phyloP scores from a whole-genome alignment of 371 early-diverging fungal genomes.

The Rozella allomycis region DNA sequence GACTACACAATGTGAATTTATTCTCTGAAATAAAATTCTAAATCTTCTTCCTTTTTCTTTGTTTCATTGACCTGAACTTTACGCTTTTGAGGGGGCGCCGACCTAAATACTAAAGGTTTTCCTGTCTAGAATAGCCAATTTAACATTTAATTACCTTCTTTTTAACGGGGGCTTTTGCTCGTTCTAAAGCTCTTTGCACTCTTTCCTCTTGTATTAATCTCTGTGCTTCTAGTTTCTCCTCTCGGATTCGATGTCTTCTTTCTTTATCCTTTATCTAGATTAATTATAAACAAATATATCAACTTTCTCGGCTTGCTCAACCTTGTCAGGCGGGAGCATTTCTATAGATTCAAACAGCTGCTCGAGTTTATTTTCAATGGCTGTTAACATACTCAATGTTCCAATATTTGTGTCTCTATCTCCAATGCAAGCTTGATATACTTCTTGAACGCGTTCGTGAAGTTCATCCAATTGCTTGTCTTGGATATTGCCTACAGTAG shows the following conservation, averaged over 20 bases:
- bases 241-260: conserved; percentile 17
- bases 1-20: conserved; percentile 46
- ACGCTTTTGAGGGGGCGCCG: conserved; percentile 21
- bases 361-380: conserved; percentile 24
- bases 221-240: conserved; percentile 20
- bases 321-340: conserved; percentile 24
- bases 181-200: conserved; percentile 18
- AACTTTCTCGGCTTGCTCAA: conserved; percentile 31
- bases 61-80: conserved; percentile 16
- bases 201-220: conserved; percentile 17
- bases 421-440: conserved; percentile 20
- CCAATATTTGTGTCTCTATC: conserved; percentile 19
- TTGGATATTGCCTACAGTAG: conserved; percentile 11
- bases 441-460: conserved; percentile 20
- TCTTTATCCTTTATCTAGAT: conserved; percentile 24
- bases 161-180: conserved; percentile 26
- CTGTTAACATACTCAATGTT: conserved; percentile 26
- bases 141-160: not conserved
- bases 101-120: conserved; percentile 23
- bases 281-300: too few species aligned
- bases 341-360: conserved; percentile 25
- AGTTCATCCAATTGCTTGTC: conserved; percentile 17
- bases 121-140: conserved; percentile 8
- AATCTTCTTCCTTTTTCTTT: conserved; percentile 15
- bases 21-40: not conserved